These are phyloP conservation scores for Fusarium redolens DNA, from an alignment of 2,329 filamentous ascomycete genomes.

Conservation along the genomic window DNA sequence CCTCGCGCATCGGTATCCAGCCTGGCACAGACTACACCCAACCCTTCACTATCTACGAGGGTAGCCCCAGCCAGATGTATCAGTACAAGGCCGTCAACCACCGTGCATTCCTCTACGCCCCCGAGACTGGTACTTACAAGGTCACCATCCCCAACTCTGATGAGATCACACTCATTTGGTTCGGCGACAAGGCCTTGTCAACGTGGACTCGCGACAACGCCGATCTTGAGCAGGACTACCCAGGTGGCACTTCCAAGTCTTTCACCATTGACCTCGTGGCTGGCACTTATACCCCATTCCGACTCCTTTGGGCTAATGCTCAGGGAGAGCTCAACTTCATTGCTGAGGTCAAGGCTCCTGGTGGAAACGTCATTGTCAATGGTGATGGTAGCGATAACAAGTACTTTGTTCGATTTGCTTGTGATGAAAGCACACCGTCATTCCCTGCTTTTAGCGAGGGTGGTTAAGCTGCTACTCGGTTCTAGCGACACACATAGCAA, in stretches of 20 bases:
- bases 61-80: not conserved
- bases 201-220: not conserved
- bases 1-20: constrained; percentile 3
- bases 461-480: not conserved
- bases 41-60: constrained; percentile 4
- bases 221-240: constrained; percentile 16
- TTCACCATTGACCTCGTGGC: not conserved
- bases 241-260: not conserved
- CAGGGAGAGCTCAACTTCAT: constrained; percentile 17
- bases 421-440: not conserved
- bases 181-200: not conserved
- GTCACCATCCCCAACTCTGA: constrained; percentile 17
- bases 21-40: not conserved
- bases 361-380: constrained; percentile 1
- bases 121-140: not conserved
- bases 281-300: constrained; percentile 16
- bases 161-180: constrained; percentile 18
- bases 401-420: constrained; percentile 8
- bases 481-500: not conserved
- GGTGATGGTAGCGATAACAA: constrained; percentile 1
- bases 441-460: not conserved
- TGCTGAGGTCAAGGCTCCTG: constrained; percentile 5
- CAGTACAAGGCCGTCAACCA: constrained; percentile 21
- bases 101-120: constrained; percentile 1
- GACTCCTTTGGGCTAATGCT: constrained; percentile 16